A percentile compares a stretch with the other conserved stretches of the same genome.
phyloP scores from a whole-genome alignment of 139 green algal species.

The Tetradesmus obliquus region DNA sequence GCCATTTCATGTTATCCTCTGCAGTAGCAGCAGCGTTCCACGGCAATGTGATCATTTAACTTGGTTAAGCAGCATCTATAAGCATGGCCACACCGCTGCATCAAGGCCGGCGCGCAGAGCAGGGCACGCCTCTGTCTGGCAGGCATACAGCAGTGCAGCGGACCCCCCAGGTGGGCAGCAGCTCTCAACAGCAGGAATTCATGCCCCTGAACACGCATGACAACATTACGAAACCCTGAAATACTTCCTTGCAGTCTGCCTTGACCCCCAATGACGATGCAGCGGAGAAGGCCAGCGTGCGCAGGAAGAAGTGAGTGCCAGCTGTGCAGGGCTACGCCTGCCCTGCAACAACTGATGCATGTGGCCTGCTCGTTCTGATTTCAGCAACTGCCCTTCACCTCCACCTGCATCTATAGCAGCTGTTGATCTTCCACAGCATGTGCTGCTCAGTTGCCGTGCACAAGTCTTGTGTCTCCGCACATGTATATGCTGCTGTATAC shows the following conservation, averaged over 20 bases:
- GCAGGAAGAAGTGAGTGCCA: conserved; percentile 27
- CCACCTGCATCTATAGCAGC: background rate
- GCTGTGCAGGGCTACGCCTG: background rate
- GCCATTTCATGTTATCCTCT: background rate
- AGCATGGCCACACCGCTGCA: background rate
- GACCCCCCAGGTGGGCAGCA: background rate
- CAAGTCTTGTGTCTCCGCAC: too few species aligned
- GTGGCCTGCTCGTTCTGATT: background rate
- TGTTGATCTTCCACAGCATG: too few species aligned
- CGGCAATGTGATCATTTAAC: background rate
- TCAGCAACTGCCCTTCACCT: background rate
- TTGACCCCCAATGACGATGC: conserved; percentile 49
- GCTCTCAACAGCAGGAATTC: background rate
- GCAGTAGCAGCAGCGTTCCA: background rate
- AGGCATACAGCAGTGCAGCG: background rate
- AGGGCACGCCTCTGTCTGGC: conserved; percentile 5
- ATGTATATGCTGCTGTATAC: too few species aligned
- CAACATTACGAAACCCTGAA: background rate
- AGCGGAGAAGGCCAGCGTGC: conserved; percentile 18
- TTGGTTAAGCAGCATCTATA: background rate
- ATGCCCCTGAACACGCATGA: background rate
- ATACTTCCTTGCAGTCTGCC: conserved; percentile 6
- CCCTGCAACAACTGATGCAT: background rate
- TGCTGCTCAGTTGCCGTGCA: too few species aligned
- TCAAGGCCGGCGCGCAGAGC: background rate